Evolutionary conservation across 257 asterid genomes (phyloP), one percentile per base, ranked within the genome.

Genomic region (Coffea eugenioides): DNA sequence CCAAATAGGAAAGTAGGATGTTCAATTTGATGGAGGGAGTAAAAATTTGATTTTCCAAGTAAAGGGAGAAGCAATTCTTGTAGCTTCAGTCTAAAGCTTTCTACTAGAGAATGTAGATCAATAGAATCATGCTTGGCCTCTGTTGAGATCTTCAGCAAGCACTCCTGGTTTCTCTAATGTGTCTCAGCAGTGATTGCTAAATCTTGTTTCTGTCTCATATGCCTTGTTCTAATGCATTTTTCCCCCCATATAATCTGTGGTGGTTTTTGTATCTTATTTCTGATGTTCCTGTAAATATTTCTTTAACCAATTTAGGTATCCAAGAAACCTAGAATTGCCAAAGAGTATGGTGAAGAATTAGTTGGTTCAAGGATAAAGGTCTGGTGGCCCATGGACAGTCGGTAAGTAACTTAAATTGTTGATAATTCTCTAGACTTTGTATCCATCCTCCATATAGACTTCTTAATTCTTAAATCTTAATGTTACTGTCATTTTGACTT

Each of bases 291-390:
- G n/a, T 80, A 8, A 45, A 45, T 77, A n/a, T 80, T 46, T 66
- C 23, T 27, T 8, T 54, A 18, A 13, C 72, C 45, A 78, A 51
- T 84, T 71, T 83, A 90, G 94, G 80, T 49, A 74, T 77, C 83
- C 67, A 68, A 76, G 69, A 83, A 16, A 73, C 74, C 41, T 31
- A 80, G 62, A 52, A 73, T 61, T 77, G 75, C 41, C 79, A 82
- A 85, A 75, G 79, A 62, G 21, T 78, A 86, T 66, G 88, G 87
- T 76, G 90, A 84, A 77, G 91, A 89, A 74, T 65, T 91, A 73
- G 82, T 89, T 80, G 95, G 89, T 67, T 77, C 82, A 78, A 82
- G 80, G 73, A 87, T 91, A 70, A 89, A 87, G 74, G 88, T 91
- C 75, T 89, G 85, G 89, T 87, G 95, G 88, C 87, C 91, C 62